Evolutionary conservation across 495 filamentous ascomycete species (phyloP).

Genomic region (Penicillium paxilli): DNA sequence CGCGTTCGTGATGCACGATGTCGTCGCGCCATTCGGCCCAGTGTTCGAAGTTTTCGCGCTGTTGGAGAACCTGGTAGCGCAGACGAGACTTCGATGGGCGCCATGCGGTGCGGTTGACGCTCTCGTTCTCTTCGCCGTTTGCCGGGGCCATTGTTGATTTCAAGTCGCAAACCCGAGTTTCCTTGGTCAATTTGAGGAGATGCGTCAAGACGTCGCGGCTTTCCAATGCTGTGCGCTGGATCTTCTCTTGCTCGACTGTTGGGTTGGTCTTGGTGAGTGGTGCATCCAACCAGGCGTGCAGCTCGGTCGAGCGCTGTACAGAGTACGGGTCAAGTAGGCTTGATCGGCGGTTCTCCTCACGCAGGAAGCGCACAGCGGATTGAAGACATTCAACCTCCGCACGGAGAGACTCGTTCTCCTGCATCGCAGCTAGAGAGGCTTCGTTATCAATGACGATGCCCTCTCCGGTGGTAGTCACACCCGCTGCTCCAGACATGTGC

Average conservation of each 20-base stretch:
- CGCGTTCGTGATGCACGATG: slow-evolving; percentile 47
- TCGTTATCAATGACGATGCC: slow-evolving; percentile 46
- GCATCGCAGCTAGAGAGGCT: slow-evolving; percentile 57
- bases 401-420: slow-evolving; percentile 73
- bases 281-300: slow-evolving; percentile 61
- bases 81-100: slow-evolving; percentile 58
- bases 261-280: slow-evolving; percentile 54
- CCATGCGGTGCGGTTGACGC: slow-evolving; percentile 57
- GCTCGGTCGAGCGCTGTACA: slow-evolving; percentile 52
- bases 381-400: slow-evolving; percentile 69
- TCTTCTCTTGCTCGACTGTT: slow-evolving; percentile 53
- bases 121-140: slow-evolving; percentile 19
- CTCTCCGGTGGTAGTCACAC: slow-evolving; percentile 40
- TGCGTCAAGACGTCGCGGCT: slow-evolving; percentile 69
- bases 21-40: slow-evolving; percentile 62
- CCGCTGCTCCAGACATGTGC: slow-evolving; percentile 49
- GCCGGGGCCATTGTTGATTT: slow-evolving; percentile 37
- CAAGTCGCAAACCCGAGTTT: slow-evolving; percentile 58
- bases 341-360: slow-evolving; percentile 72
- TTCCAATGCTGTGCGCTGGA: slow-evolving; percentile 62
- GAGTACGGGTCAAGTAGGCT: slow-evolving; percentile 60
- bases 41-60: slow-evolving; percentile 60
- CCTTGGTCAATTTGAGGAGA: slow-evolving; percentile 65
- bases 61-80: slow-evolving; percentile 57
- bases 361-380: slow-evolving; percentile 73